phyloP scores from a whole-genome alignment of 2,329 filamentous ascomycete species.

The Pseudopyrenochaeta lycopersici region DNA sequence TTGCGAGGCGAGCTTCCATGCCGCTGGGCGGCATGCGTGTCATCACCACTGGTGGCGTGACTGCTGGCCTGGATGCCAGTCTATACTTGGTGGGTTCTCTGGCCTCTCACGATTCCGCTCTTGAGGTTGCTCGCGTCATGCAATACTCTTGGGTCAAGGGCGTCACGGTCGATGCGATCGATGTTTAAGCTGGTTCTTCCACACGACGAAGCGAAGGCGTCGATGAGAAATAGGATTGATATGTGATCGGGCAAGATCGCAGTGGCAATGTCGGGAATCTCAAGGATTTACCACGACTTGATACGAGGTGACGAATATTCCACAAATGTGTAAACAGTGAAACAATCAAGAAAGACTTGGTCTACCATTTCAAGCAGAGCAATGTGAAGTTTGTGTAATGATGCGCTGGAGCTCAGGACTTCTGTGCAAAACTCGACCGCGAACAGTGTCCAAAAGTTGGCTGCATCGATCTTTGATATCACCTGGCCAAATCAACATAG shows the following conservation, averaged over 20 bases:
- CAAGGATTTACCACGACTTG: constrained; percentile 37
- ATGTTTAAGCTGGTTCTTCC: constrained; percentile 67
- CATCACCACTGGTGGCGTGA: constrained; percentile 81
- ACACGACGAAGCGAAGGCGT: constrained; percentile 35
- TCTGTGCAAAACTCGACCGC: neutral
- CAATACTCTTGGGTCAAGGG: constrained; percentile 90
- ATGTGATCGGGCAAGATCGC: constrained; percentile 31
- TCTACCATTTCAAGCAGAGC: neutral
- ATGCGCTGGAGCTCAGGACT: neutral
- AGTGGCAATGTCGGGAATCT: constrained; percentile 37
- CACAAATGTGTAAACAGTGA: constrained; percentile 24
- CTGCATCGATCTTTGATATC: too few species aligned
- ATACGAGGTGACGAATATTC: constrained; percentile 37
- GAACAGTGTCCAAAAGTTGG: neutral
- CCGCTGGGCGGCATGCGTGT: constrained; percentile 74
- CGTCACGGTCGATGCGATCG: constrained; percentile 82
- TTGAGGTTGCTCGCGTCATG: constrained; percentile 77
- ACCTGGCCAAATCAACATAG: too few species aligned
- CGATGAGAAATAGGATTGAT: constrained; percentile 23
- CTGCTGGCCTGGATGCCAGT: constrained; percentile 82
- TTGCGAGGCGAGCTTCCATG: constrained; percentile 79
- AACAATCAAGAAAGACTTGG: neutral
- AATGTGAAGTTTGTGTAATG: neutral
- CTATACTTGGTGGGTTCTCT: constrained; percentile 86
- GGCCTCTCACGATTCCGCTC: constrained; percentile 78